Evolutionary conservation across 179 eudicot species (phyloP).

Genomic region (Drosera spatulata): DNA sequence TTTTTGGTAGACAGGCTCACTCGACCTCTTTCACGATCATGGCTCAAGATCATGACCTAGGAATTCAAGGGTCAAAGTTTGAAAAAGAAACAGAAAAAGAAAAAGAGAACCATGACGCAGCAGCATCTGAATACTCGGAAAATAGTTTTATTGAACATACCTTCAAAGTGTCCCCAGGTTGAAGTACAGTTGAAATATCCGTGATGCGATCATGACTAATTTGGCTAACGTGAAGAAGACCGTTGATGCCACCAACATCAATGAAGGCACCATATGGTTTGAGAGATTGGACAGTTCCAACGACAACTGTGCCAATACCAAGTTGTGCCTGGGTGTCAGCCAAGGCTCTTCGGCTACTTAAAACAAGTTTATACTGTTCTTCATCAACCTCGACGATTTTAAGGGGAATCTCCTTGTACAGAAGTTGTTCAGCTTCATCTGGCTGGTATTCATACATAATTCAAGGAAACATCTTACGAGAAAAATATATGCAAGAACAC

Average conservation of each 20-base stretch:
- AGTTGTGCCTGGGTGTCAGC: conserved; percentile 97
- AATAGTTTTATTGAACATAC: conserved; percentile 16
- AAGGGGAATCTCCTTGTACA: conserved; percentile 71
- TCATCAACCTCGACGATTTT: conserved; percentile 98
- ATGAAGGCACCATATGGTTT: conserved; percentile 99
- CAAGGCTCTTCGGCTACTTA: conserved; percentile 95
- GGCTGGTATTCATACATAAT: conserved; percentile 37
- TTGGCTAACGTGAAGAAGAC: conserved; percentile 98
- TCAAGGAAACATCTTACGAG: not conserved
- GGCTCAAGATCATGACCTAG: conserved; percentile 96
- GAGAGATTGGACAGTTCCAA: conserved; percentile 86
- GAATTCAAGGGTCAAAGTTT: conserved; percentile 1
- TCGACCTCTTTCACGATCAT: conserved; percentile 96
- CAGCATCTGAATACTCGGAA: not conserved
- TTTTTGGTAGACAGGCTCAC: conserved; percentile 98
- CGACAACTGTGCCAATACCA: conserved; percentile 91
- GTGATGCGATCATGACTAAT: conserved; percentile 95
- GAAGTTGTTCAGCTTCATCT: conserved; percentile 73
- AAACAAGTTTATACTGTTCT: conserved; percentile 75
- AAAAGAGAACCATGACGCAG: not conserved
- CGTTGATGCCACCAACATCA: conserved; percentile 96
- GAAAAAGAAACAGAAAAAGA: too few species aligned
- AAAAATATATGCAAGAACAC: not conserved
- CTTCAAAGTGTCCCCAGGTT: conserved; percentile 95
- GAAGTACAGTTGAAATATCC: conserved; percentile 89